phyloP scores from a whole-genome alignment of 768 basidiomycete species.

The Rhodotorula toruloides region DNA sequence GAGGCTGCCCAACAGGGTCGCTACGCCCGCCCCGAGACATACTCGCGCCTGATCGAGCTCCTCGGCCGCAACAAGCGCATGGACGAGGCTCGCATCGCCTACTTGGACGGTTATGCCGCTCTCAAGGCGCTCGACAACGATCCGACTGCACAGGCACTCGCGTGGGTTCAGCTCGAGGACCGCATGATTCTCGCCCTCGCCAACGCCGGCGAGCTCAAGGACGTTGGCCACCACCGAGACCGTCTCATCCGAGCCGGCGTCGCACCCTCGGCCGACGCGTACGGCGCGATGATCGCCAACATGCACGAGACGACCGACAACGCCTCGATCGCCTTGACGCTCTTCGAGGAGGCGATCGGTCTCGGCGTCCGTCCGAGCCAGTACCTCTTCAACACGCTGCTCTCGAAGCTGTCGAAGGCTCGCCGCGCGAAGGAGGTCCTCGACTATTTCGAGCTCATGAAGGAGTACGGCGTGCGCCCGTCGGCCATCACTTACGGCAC shows the following conservation, averaged over 20 bases:
- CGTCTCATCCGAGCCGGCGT: slow-evolving; percentile 72
- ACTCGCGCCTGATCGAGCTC: slow-evolving; percentile 62
- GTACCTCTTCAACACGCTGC: slow-evolving; percentile 94
- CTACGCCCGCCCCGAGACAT: slow-evolving; percentile 54
- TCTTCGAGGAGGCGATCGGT: slow-evolving; percentile 71
- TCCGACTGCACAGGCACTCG: slow-evolving; percentile 52
- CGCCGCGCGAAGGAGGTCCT: slow-evolving; percentile 86
- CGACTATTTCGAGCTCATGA: slow-evolving; percentile 83
- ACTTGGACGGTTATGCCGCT: slow-evolving; percentile 62
- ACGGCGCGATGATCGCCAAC: slow-evolving; percentile 66
- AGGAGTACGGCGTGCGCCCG: slow-evolving; percentile 56
- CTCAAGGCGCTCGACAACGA: slow-evolving; percentile 54
- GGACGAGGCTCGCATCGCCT: slow-evolving; percentile 61
- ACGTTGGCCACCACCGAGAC: slow-evolving; percentile 71
- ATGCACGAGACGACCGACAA: slow-evolving; percentile 96
- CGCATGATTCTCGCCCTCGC: slow-evolving; percentile 82
- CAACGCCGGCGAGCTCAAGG: slow-evolving; percentile 70
- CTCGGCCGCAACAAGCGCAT: slow-evolving; percentile 60
- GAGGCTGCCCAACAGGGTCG: slow-evolving; percentile 44
- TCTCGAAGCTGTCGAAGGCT: slow-evolving; percentile 89
- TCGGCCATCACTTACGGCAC: slow-evolving; percentile 91
- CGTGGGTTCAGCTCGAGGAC: slow-evolving; percentile 79
- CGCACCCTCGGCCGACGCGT: slow-evolving; percentile 79
- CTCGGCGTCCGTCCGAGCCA: slow-evolving; percentile 69
- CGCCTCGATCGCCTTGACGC: slow-evolving; percentile 72